Conservation (phyloP, 176 grass and related monocot species). For the Carex pumila region DNA sequence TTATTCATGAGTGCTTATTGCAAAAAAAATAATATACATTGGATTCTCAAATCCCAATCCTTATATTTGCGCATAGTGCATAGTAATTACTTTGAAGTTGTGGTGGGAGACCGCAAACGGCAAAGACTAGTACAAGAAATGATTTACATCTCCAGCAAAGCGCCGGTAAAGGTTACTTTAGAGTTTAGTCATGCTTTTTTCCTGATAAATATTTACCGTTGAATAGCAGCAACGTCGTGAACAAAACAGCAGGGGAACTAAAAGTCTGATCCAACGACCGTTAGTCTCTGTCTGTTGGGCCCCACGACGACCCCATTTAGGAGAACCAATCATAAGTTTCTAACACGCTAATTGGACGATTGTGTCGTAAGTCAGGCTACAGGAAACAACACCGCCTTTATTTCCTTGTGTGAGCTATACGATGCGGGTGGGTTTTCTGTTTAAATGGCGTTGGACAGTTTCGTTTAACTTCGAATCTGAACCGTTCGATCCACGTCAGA, state of each 20-base stretch:
- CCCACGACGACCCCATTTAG: slow-evolving; percentile 15
- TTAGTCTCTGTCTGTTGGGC: neutral
- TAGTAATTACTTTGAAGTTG: neutral
- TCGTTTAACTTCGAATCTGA: no score
- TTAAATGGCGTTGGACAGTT: no score
- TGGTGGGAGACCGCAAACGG: neutral
- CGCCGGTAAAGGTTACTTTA: neutral
- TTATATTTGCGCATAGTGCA: no score
- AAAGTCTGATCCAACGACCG: neutral
- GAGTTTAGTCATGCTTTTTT: neutral
- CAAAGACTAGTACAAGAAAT: neutral
- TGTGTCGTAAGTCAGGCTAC: neutral
- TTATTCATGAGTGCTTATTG: neutral
- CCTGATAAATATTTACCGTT: neutral
- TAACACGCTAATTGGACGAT: slow-evolving; percentile 2
- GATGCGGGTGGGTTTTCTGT: no score
- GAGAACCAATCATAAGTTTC: slow-evolving; percentile 10
- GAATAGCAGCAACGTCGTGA: slow-evolving; percentile 1
- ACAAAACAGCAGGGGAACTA: neutral
- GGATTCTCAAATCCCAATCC: neutral
- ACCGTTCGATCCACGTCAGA: no score
- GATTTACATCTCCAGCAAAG: neutral
- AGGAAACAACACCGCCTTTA: neutral
- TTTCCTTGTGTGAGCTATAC: neutral
- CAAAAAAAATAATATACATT: neutral